These are phyloP conservation scores for Fusarium sp. DNA, from an alignment of 2,329 filamentous ascomycete species.

Conservation along the genomic window DNA sequence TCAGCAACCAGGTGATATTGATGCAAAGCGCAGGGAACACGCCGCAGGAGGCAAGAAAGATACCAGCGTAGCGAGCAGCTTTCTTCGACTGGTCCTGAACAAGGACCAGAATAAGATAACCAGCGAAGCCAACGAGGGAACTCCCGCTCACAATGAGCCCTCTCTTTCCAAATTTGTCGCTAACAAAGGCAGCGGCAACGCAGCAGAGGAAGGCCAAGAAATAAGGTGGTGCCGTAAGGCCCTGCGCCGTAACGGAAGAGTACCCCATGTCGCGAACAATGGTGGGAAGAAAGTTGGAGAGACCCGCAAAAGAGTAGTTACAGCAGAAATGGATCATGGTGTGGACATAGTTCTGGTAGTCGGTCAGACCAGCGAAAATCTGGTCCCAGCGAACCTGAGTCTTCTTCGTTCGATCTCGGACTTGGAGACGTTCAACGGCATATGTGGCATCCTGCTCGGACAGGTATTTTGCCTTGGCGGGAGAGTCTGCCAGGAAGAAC, in stretches of 20 bases:
- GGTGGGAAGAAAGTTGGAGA: slow-evolving; percentile 29
- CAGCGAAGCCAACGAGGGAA: not conserved
- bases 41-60: slow-evolving; percentile 18
- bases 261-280: slow-evolving; percentile 25
- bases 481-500: slow-evolving; percentile 21
- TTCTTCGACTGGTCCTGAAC: slow-evolving; percentile 13
- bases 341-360: slow-evolving; percentile 26
- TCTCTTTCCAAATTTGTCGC: slow-evolving; percentile 18
- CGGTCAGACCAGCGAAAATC: slow-evolving; percentile 13
- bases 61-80: slow-evolving; percentile 7
- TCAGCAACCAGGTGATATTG: slow-evolving; percentile 29
- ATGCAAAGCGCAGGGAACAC: slow-evolving; percentile 23
- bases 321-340: slow-evolving; percentile 26
- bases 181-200: slow-evolving; percentile 8
- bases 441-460: slow-evolving; percentile 12
- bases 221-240: slow-evolving; percentile 21
- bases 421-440: slow-evolving; percentile 16
- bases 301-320: slow-evolving; percentile 24
- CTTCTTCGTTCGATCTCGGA: slow-evolving; percentile 18
- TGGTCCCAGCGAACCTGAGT: slow-evolving; percentile 15
- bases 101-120: slow-evolving; percentile 5
- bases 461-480: slow-evolving; percentile 13
- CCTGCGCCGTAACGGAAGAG: slow-evolving; percentile 21
- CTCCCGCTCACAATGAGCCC: slow-evolving; percentile 15
- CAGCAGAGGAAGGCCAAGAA: slow-evolving; percentile 20